Percentiles rank a stretch among this genome's conserved stretches.
phyloP scores from a whole-genome alignment of 2,329 filamentous ascomycete genomes.

The Trichophyton simii region DNA sequence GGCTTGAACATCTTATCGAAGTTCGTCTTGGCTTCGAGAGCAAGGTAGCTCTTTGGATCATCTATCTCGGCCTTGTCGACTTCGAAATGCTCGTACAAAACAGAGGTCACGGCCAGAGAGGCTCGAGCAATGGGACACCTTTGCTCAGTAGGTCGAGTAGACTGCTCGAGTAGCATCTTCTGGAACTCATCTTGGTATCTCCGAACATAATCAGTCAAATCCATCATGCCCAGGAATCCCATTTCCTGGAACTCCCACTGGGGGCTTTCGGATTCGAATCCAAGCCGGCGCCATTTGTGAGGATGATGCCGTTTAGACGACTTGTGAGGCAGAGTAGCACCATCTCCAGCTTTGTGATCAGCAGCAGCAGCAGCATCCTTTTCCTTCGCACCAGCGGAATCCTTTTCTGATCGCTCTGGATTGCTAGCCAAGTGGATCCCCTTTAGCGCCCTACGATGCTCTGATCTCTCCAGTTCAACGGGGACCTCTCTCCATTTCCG shows the following conservation, averaged over 20 bases:
- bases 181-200: constrained; percentile 89
- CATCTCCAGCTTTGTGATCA: constrained; percentile 25
- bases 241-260: constrained; percentile 71
- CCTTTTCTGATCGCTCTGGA: constrained; percentile 45
- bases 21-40: constrained; percentile 60
- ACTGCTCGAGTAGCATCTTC: constrained; percentile 82
- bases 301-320: constrained; percentile 65
- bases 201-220: constrained; percentile 82
- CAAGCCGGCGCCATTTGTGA: constrained; percentile 83
- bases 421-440: constrained; percentile 72
- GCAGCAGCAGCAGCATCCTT: constrained; percentile 18
- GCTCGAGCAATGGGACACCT: constrained; percentile 80
- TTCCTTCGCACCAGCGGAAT: neutral
- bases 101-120: constrained; percentile 73
- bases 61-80: constrained; percentile 73
- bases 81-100: constrained; percentile 91
- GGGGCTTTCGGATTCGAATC: constrained; percentile 83
- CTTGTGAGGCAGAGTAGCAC: constrained; percentile 24
- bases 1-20: constrained; percentile 81
- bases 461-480: constrained; percentile 73
- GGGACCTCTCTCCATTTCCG: constrained; percentile 76
- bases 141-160: constrained; percentile 54
- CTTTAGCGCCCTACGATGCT: constrained; percentile 78
- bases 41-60: constrained; percentile 62
- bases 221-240: constrained; percentile 94